Percentiles rank a stretch among this genome's conserved stretches.
phyloP scores from a whole-genome alignment of 2,329 filamentous ascomycete species.

The Xylaria polymorpha region DNA sequence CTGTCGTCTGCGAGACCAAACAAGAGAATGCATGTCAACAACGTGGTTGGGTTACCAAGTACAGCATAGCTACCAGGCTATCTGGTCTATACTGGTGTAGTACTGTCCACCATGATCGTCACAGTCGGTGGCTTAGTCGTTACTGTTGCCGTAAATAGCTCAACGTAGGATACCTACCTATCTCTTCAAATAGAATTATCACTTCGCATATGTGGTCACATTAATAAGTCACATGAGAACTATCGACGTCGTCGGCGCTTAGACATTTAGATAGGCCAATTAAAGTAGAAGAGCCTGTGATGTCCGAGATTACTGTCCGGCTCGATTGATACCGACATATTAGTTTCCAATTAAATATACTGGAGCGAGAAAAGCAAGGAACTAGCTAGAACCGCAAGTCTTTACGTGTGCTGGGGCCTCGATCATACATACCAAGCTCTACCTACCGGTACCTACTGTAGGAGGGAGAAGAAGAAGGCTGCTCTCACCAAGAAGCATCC shows the following conservation, averaged over 20 bases:
- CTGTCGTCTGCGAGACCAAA: constrained; percentile 15
- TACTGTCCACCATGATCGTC: constrained; percentile 19
- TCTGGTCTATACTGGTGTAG: background rate
- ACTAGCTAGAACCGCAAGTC: background rate
- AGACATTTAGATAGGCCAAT: constrained; percentile 34
- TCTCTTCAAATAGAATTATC: constrained; percentile 16
- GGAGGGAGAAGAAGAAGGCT: background rate
- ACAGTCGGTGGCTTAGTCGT: constrained; percentile 14
- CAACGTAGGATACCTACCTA: constrained; percentile 4
- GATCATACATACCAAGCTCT: constrained; percentile 1
- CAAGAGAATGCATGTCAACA: constrained; percentile 22
- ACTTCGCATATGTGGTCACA: constrained; percentile 35
- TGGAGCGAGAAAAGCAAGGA: constrained; percentile 11
- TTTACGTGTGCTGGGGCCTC: background rate
- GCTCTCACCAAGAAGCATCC: background rate
- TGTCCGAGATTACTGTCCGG: constrained; percentile 17
- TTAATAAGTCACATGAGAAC: constrained; percentile 31
- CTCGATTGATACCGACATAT: constrained; percentile 1
- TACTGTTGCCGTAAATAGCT: constrained; percentile 25
- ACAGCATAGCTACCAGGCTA: background rate
- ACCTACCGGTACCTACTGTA: background rate
- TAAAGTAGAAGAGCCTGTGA: constrained; percentile 26
- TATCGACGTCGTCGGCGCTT: constrained; percentile 39
- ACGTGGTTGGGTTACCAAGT: constrained; percentile 28
- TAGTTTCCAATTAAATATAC: constrained; percentile 20